These are phyloP conservation scores for Cladosporium sp. DNA, from an alignment of 2,329 filamentous ascomycete genomes.

Conservation along the genomic window DNA sequence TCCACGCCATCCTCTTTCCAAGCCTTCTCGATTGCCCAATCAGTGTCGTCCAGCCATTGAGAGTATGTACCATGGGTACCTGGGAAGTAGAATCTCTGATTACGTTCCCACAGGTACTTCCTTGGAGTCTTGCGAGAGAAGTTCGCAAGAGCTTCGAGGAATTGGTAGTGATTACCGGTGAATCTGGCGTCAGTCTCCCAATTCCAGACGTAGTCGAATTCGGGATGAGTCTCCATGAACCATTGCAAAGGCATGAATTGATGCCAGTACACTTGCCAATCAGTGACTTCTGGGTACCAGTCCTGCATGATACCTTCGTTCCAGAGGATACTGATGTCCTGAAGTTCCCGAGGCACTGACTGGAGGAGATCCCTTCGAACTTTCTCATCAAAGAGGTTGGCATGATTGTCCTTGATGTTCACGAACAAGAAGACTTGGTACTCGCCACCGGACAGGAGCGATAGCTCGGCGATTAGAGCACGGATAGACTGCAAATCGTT, in stretches of 20 bases:
- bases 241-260: constrained; percentile 72
- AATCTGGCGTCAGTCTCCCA: constrained; percentile 82
- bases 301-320: constrained; percentile 53
- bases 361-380: constrained; percentile 59
- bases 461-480: constrained; percentile 43
- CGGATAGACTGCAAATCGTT: constrained; percentile 45
- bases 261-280: constrained; percentile 48
- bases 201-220: constrained; percentile 78
- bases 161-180: constrained; percentile 76
- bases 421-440: constrained; percentile 47
- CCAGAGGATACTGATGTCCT: constrained; percentile 68
- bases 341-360: constrained; percentile 66
- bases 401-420: constrained; percentile 50
- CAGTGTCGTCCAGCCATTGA: constrained; percentile 41
- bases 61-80: constrained; percentile 48
- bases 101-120: constrained; percentile 57
- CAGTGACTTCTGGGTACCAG: constrained; percentile 47
- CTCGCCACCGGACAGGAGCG: constrained; percentile 44
- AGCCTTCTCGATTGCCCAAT: constrained; percentile 38
- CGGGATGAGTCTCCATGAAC: constrained; percentile 69
- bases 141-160: constrained; percentile 60
- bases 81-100: constrained; percentile 54
- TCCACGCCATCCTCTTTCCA: constrained; percentile 41
- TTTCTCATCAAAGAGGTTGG: constrained; percentile 55
- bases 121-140: constrained; percentile 53